A percentile compares a stretch with the other conserved stretches of the same genome.
phyloP scores from a whole-genome alignment of 2,329 filamentous ascomycete species.

The Plenodomus biglobosus region DNA sequence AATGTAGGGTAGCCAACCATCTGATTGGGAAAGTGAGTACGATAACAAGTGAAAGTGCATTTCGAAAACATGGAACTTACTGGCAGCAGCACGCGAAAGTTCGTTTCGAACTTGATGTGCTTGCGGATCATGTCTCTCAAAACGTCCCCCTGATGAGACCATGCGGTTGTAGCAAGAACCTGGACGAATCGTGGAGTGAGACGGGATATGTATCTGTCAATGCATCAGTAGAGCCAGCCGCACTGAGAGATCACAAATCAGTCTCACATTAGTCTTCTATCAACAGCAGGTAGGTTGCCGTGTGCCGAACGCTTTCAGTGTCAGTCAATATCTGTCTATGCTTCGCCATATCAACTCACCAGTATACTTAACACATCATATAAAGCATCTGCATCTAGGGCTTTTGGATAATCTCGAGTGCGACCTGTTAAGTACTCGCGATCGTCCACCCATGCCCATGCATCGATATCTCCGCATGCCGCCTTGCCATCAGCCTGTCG shows the following conservation, averaged over 20 bases:
- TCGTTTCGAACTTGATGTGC: constrained; percentile 4
- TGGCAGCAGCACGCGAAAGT: constrained; percentile 4
- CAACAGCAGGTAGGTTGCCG: no score
- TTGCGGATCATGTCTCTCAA: constrained; percentile 3
- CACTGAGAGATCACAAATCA: no score
- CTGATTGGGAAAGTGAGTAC: no score
- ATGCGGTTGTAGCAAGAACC: not conserved
- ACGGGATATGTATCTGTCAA: constrained; percentile 1
- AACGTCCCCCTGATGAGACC: not conserved
- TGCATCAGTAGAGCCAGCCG: not conserved
- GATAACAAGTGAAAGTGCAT: no score
- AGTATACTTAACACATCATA: not conserved
- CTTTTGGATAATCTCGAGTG: not conserved
- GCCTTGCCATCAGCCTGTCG: no score
- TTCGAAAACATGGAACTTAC: not conserved
- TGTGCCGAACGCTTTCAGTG: no score
- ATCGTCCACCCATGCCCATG: constrained; percentile 9
- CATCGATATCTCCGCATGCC: not conserved
- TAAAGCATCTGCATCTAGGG: not conserved
- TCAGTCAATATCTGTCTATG: no score
- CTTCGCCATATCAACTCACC: not conserved
- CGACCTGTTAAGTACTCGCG: not conserved
- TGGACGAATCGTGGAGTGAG: constrained; percentile 1
- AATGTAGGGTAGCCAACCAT: constrained; percentile 1
- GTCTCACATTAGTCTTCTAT: constrained; percentile 10